Base-by-base conservation (phyloP, 2,329 filamentous ascomycete species). In the Calonectria pseudoreteaudii region DNA sequence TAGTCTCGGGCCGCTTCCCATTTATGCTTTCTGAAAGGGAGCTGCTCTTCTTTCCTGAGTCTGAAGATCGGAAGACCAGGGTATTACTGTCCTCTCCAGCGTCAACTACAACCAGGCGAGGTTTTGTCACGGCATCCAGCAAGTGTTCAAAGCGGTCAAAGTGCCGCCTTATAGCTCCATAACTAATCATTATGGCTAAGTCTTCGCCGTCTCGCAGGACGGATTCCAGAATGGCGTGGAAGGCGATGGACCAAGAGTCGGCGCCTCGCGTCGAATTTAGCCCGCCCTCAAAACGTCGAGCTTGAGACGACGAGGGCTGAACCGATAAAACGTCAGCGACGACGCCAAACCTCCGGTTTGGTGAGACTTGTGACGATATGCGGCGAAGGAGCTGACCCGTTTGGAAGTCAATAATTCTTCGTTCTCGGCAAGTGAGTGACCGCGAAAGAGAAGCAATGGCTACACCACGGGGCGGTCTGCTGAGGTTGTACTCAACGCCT, bases 181-280 rank as follows among this genome's bases (percentile, higher is more conserved):
- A 93, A 5, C 88, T 87, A n/a, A 93, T 83, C 30, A 88, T 87
- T 4, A 93, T 86, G 1, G 87, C 86, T 84, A 90, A 87, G 75
- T 92, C 91, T 80, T 93, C 91, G 0, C 87, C 90, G 75, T 93
- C 92, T 13, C 90, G 85, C 23, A 93, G 81, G 4, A 90, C 83
- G 0, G 86, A 86, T 75, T 93, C 91, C 11, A 93, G 80, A 69
- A 93, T 82, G 4, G 86, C 84, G 49, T 90, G 87, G 69, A 93
- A 93, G 0, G 90, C 90, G 38, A 86, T 84, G 1, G 86, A 86
- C 92, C 91, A 93, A 2, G 86, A 87, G 8, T 81, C 80, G 16
- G 79, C 77, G 8, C 79, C 79, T 30, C 74, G 77, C n/a, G 78
- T 78, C 18, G 72, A 62, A 66, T 80, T 71, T 7, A 81, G 75